phyloP scores from a whole-genome alignment of 495 filamentous ascomycete species.

The Talaromyces liani region DNA sequence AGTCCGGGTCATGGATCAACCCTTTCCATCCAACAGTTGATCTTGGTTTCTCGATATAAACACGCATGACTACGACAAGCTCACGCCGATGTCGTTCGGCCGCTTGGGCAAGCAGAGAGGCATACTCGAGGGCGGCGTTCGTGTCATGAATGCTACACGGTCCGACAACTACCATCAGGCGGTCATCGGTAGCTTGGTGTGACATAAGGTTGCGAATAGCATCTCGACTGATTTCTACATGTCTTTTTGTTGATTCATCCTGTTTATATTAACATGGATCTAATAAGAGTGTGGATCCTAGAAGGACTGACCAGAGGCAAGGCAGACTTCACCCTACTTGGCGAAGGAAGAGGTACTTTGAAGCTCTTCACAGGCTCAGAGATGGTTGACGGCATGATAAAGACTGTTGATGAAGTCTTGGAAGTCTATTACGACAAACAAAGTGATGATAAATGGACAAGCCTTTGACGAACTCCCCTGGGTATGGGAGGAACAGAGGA shows the following conservation, averaged over 20 bases:
- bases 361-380: not conserved
- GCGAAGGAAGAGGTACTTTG: not conserved
- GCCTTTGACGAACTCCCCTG: too few relatives aligned
- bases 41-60: conserved; percentile 97
- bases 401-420: too few relatives aligned
- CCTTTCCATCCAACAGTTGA: conserved; percentile 99
- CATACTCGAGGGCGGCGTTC: conserved; percentile 78
- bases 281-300: not conserved
- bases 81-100: conserved; percentile 68
- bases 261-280: not conserved
- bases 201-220: not conserved
- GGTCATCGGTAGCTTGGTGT: conserved; percentile 44
- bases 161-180: conserved; percentile 87
- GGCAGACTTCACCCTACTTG: not conserved
- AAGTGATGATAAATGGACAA: too few relatives aligned
- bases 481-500: too few relatives aligned
- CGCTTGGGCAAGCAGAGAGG: conserved; percentile 61
- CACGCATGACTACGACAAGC: conserved; percentile 89
- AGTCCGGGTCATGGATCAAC: conserved; percentile 96
- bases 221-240: not conserved
- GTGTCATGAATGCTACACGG: conserved; percentile 98
- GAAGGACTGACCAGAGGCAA: not conserved
- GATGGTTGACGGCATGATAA: not conserved
- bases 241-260: not conserved
- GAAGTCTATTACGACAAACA: too few relatives aligned